Evolutionary conservation across 2,329 filamentous ascomycete genomes (phyloP), one percentile per base, ranked within the genome.

Genomic region (Exophiala calicioides): DNA sequence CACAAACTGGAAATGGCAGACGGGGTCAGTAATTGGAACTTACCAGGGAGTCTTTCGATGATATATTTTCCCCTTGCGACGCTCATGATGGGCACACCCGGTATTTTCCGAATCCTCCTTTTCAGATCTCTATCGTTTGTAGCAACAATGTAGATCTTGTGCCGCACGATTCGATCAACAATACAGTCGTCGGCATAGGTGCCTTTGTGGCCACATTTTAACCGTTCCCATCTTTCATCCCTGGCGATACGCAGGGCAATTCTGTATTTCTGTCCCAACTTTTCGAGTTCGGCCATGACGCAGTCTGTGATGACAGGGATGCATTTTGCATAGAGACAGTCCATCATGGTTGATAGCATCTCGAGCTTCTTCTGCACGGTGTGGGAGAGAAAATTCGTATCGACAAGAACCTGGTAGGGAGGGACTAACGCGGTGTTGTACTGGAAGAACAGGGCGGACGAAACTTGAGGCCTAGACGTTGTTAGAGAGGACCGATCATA

Each of bases 351-450:
- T 51, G 91, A 85, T 15, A 95, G 78, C 9, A 97, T 74, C 24
- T 90, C 88, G 15, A 97, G 80, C 72, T 98, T 97, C 58, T 86
- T 82, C 68, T 90, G 87, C 2, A 97, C 88, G 0, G 90, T 93
- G 68, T 95, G 90, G 29, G 84, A 88, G 54, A 95, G 78, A 64
- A 95, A 95, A 65, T 95, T 95, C 66, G 89, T 91, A 67, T 95
- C 88, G 62, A 93, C 79, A 7, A 94, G 80, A 46, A 91, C 79
- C 38, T 73, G 77, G 73, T 95, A 94, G 1, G 90, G 89, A 3
- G 90, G 89, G 8, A 88, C 82, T 33, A 96, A 81, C 42, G 88
- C 86, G 42, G 84, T 85, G 72, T 96, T 96, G 75, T 88, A 85
- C 63, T 87, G 80, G 70, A 94, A 94, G 80, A 94, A 95, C 69